phyloP scores from a whole-genome alignment of 495 filamentous ascomycete genomes.

The Pyronema omphalodes region DNA sequence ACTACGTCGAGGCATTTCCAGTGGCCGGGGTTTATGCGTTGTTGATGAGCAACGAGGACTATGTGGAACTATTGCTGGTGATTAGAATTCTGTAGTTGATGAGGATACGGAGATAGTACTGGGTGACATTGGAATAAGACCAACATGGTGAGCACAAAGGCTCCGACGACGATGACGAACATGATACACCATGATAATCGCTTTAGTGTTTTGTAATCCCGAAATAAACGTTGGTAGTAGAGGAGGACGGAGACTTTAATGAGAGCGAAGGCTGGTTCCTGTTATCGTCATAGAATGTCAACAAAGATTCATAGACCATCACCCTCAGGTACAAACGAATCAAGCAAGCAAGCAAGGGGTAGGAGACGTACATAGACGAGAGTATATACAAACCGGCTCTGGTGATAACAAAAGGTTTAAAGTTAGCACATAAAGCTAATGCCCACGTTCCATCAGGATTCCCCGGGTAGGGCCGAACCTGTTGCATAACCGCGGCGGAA shows the following conservation, averaged over 20 bases:
- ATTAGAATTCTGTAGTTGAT: not conserved
- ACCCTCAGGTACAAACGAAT: not conserved
- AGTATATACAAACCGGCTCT: constrained; percentile 14
- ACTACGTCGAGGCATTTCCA: constrained; percentile 11
- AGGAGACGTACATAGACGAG: constrained; percentile 13
- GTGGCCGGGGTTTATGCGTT: constrained; percentile 1
- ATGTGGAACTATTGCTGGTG: not conserved
- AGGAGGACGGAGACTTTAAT: constrained; percentile 83
- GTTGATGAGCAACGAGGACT: not conserved
- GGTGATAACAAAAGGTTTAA: not conserved
- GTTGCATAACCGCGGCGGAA: constrained; percentile 25
- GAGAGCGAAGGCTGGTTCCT: constrained; percentile 80
- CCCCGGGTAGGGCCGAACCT: not conserved
- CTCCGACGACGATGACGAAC: constrained; percentile 55
- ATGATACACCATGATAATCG: constrained; percentile 53
- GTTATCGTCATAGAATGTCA: constrained; percentile 6
- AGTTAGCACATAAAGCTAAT: not conserved
- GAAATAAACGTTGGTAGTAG: constrained; percentile 67
- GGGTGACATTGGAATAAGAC: constrained; percentile 85
- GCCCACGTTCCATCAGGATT: not conserved
- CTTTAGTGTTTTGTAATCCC: constrained; percentile 52
- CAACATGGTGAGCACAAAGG: constrained; percentile 59
- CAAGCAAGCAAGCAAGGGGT: not conserved
- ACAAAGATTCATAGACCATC: constrained; percentile 5
- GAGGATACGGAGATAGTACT: constrained; percentile 39